Evolutionary conservation across 2,329 filamentous ascomycete species (phyloP).

Genomic region (Aspergillus texensis): DNA sequence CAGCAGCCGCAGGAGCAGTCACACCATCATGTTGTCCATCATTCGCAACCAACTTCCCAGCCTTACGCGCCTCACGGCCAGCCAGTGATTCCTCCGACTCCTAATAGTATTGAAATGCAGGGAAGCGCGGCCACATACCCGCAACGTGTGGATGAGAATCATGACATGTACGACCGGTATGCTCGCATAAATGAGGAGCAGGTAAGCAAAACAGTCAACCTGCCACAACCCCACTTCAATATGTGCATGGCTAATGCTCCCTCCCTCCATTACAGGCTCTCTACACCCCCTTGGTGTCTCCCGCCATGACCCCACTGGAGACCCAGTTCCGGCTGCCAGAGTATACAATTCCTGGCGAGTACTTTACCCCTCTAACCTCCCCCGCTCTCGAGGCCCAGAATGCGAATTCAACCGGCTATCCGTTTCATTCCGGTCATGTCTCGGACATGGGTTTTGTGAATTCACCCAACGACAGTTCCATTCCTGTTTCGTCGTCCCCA

Average conservation of each 20-base stretch:
- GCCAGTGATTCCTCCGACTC: conserved; percentile 49
- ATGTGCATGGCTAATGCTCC: conserved; percentile 21
- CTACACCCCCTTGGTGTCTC: conserved; percentile 54
- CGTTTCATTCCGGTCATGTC: conserved; percentile 38
- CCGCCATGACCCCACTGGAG: conserved; percentile 54
- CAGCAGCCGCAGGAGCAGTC: conserved; percentile 32
- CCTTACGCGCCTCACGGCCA: conserved; percentile 35
- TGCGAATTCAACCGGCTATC: conserved; percentile 37
- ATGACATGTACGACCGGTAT: conserved; percentile 49
- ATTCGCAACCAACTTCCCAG: conserved; percentile 23
- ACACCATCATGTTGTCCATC: conserved; percentile 28
- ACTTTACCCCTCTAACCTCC: conserved; percentile 54
- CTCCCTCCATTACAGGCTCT: conserved; percentile 39
- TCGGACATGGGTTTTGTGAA: conserved; percentile 45
- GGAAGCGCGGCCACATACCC: conserved; percentile 45
- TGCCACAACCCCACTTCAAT: background rate
- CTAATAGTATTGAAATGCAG: conserved; percentile 53
- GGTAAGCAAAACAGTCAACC: conserved; percentile 29
- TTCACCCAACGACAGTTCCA: conserved; percentile 44
- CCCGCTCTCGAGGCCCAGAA: conserved; percentile 53
- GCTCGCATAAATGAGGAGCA: conserved; percentile 47
- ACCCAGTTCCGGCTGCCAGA: conserved; percentile 50
- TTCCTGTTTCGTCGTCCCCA: conserved; percentile 35
- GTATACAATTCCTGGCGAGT: conserved; percentile 52
- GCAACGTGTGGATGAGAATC: conserved; percentile 42